phyloP scores from a whole-genome alignment of 202 grass and related monocot species.

The Digitaria exilis region DNA sequence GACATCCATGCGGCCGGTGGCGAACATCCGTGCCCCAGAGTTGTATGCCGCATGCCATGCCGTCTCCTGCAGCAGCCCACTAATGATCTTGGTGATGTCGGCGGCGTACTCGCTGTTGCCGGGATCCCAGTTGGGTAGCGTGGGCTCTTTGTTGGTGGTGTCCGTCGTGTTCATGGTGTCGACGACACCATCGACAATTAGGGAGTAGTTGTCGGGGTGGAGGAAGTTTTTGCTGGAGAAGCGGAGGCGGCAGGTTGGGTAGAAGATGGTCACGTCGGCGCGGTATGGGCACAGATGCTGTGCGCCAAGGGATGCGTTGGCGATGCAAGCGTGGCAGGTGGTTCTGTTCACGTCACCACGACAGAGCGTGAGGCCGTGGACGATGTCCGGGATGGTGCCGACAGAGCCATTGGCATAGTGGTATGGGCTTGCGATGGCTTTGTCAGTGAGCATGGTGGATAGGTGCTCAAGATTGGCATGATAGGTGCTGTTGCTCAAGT shows the following conservation, averaged over 20 bases:
- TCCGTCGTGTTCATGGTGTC: constrained; percentile 12
- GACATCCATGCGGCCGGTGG: constrained; percentile 41
- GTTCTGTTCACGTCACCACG: constrained; percentile 9
- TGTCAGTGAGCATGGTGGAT: neutral
- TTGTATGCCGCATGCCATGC: constrained; percentile 20
- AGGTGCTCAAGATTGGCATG: constrained; percentile 27
- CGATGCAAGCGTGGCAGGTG: constrained; percentile 15
- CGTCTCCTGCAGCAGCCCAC: neutral
- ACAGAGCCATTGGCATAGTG: neutral
- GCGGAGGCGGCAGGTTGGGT: constrained; percentile 31
- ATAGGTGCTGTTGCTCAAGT: constrained; percentile 8
- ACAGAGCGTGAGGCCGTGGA: constrained; percentile 6
- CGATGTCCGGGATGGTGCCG: neutral
- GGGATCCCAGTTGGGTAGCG: constrained; percentile 4
- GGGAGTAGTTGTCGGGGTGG: constrained; percentile 14
- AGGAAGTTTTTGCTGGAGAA: constrained; percentile 49
- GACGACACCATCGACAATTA: neutral
- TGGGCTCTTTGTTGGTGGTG: neutral
- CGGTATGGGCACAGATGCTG: neutral
- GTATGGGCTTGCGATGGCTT: neutral
- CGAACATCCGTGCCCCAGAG: neutral
- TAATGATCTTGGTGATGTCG: constrained; percentile 16
- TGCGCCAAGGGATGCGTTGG: neutral
- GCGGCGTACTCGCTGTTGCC: neutral
- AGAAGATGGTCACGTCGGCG: neutral